Evolutionary conservation across 306 rosid genomes (phyloP), one percentile per base, ranked within the genome.

Genomic region (Alnus rubra): DNA sequence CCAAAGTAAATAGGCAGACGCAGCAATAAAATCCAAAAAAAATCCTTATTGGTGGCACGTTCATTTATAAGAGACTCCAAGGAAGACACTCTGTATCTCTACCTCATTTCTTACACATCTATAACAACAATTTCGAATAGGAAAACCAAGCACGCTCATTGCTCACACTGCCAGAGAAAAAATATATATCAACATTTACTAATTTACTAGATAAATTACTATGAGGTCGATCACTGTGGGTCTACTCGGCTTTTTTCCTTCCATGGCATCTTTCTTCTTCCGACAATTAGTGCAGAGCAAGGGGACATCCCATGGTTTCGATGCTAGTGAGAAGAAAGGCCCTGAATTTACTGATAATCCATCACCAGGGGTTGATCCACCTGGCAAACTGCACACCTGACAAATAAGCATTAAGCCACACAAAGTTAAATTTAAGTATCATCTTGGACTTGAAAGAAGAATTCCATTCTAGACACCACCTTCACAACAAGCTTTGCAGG

Each of bases 401-500:
- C 87, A 80, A 93, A 81, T 15, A 60, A 10, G 55, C 37, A 69
- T 81, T 42, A 50, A 74, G 19, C 60, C 28, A 72, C 55, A 42
- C 75, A 74, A 28, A 79, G 71, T 77, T 69, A 45, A 71, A 48
- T 44, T 70, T 15, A 81, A 74, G 80, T 13, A 49, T 67, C 68
- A 42, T 69, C 64, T 67, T 51, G 63, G 76, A 69, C 19, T 44
- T 7, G 44, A 44, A 69, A 73, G 65, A 76, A 52, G 70, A 80
- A 50, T 74, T 4, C 37, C 45, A 74, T 37, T 68, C 59, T 14
- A 79, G 81, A 35, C 64, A 80, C 78, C 71, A 95, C 99, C 99
- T 95, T 95, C 53, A 95, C 99, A 6, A 95, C 99, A 76, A 95
- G 81, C 93, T 95, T 95, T 37, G 99, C 96, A 83, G 99, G 96